phyloP scores from a whole-genome alignment of 495 filamentous ascomycete species.

The Astrocystis sublimbata region DNA sequence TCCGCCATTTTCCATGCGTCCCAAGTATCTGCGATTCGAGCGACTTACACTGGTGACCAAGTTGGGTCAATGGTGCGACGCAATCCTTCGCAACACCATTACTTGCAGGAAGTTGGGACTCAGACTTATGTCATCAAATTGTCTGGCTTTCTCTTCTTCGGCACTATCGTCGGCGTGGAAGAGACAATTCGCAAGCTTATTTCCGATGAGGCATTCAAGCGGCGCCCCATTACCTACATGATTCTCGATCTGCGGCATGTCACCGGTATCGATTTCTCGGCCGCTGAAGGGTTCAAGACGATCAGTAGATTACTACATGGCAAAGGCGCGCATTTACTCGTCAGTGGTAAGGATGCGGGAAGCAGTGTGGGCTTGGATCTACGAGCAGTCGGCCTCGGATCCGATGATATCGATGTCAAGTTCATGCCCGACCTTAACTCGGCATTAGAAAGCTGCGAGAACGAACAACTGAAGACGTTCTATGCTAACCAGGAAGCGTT shows the following conservation, averaged over 20 bases:
- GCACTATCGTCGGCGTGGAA: conserved; percentile 93
- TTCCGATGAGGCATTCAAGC: conserved; percentile 73
- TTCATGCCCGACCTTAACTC: conserved; percentile 90
- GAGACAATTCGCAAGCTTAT: conserved; percentile 79
- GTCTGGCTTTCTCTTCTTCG: conserved; percentile 92
- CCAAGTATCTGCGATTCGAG: conserved; percentile 80
- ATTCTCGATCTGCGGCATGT: conserved; percentile 89
- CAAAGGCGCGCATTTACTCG: conserved; percentile 72
- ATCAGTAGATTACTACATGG: conserved; percentile 78
- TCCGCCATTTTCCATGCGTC: conserved; percentile 90
- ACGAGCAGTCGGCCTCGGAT: conserved; percentile 74
- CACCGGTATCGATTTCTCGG: conserved; percentile 91
- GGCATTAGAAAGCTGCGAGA: conserved; percentile 91
- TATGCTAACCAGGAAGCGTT: conserved; percentile 59
- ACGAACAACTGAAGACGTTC: conserved; percentile 85
- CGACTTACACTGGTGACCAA: conserved; percentile 80
- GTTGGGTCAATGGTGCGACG: conserved; percentile 89
- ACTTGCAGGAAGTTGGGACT: conserved; percentile 76
- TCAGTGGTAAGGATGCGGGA: conserved; percentile 75
- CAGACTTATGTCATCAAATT: conserved; percentile 91
- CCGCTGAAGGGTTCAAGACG: conserved; percentile 89
- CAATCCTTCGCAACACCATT: conserved; percentile 85
- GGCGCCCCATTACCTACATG: conserved; percentile 80
- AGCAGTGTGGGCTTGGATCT: conserved; percentile 75
- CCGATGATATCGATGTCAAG: conserved; percentile 64